Conservation (phyloP, 768 basidiomycete species). For the Scleroderma citrinum region DNA sequence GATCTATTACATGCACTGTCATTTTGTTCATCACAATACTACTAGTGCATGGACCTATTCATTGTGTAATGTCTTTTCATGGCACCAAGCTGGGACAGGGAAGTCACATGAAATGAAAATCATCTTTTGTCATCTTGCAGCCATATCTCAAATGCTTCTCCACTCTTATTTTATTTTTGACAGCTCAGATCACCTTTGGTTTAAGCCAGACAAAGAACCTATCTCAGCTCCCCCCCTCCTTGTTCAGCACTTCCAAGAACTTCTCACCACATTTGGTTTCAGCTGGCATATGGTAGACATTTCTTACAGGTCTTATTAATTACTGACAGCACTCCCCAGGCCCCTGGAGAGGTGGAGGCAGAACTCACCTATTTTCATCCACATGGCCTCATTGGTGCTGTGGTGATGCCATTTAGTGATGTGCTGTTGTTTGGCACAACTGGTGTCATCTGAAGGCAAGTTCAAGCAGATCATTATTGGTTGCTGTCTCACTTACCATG, state of each 20-base stretch:
- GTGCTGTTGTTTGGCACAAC: no score
- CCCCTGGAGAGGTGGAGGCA: no score
- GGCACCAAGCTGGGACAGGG: conserved; percentile 22
- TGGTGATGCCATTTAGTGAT: no score
- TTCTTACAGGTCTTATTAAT: no score
- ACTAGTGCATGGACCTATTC: conserved; percentile 8
- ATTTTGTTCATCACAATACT: not conserved
- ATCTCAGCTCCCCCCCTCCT: conserved; percentile 11
- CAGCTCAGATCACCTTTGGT: conserved; percentile 35
- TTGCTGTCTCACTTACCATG: no score
- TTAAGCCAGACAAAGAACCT: conserved; percentile 36
- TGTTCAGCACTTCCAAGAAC: conserved; percentile 16
- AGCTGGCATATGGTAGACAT: conserved; percentile 25
- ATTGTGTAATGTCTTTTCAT: not conserved
- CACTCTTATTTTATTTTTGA: conserved; percentile 47
- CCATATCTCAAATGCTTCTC: conserved; percentile 32
- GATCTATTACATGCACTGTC: not conserved
- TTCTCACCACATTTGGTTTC: conserved; percentile 39
- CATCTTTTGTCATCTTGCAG: conserved; percentile 39
- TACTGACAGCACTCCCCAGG: no score
- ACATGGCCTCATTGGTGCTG: no score
- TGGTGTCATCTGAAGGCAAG: no score
- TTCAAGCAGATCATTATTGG: no score
- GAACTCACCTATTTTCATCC: no score
- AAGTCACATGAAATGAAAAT: conserved; percentile 39